Base-by-base conservation (phyloP, 805 yeast genomes). In the Hanseniaspora valbyensis region DNA sequence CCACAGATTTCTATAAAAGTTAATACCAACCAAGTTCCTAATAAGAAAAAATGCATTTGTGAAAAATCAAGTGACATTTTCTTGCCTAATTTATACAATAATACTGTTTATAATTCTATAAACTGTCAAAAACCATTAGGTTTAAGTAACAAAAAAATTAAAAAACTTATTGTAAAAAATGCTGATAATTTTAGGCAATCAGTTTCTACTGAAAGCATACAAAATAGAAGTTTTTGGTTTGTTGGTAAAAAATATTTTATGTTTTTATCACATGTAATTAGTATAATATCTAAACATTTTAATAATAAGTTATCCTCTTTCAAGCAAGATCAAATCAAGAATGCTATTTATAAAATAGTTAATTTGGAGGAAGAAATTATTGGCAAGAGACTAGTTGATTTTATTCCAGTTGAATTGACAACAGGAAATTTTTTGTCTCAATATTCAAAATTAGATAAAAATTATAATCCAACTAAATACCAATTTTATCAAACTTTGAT, bases 51-150 rank as follows among this genome's bases (percentile, higher is more conserved):
- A 46, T 42, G 58, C 18, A 53, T 44, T 18, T 29, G 34, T 40
- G 67, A 64, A 38, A 61, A 57, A 42, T 57, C 61, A 14, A 61
- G 61, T 54, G 51, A 57, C 32, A 46, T 49, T 2, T 50, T 54
- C 22, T 55, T 55, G 36, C 44, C 55, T 2, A 42, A 57, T 8
- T 30, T 55, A 25, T 53, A 59, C 29, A 55, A 59, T 42, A 54
- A 53, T 26, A 38, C 52, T 12, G 49, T 60, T 7, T 57, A 57
- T 40, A 25, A 50, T 6, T 42, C 54, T 2, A 41, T 61, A n/a
- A 55, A 59, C 42, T 60, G 63, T 16, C 46, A 53, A 18, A 59
- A 62, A 60, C 67, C 69, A 1, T 28, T 54, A 34, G 67, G 66
- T 0, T 45, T 64, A 30, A 56, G 59, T 3, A 51, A 53, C 21